Evolutionary conservation across 1,139 yeast species (phyloP), one percentile per base, ranked within the genome.

Genomic region (Kodamaea anthophila): DNA sequence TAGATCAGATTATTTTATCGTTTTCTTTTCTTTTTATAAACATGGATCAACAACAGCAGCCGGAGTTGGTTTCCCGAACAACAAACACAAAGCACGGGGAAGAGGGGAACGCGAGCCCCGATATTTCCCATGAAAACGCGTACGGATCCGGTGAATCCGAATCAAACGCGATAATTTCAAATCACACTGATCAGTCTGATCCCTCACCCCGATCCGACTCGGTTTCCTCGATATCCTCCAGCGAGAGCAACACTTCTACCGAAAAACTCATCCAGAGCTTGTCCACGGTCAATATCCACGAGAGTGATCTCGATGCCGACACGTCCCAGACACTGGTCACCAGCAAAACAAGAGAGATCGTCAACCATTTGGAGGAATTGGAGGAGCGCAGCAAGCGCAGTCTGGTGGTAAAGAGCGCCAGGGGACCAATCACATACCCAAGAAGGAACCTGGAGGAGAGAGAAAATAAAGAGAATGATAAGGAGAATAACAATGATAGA

Each of bases 241-340:
- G 47, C 6, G 49, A 49, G 16, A 51, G 55, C 31, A 46, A 45
- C 33, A 42, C 41, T 21, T 59, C 66, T 15, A 60, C 67, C 6
- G 55, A 53, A 13, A 43, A 53, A 21, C 47, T 60, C 33, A 57
- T 60, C 22, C 42, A 49, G 19, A 50, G 53, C 25, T 51, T 60
- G 9, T 34, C 37, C 5, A 21, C 21, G 13, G 34, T 26, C 13
- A 31, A 34, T 27, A 23, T 23, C 6, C 24, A 27, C 12, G 13
- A 20, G 9, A 27, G 26, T 20, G 8, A 13, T 13, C 12, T 11
- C 26, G 15, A 20, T 19, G 23, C 19, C n/a, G 23, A 26, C 18
- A 20, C 18, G 8, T 19, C 29, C 8, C 23, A 13, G 24, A 10
- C 14, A 8, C 27, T 19, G 22, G 12, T 13, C 8, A 30, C 23